Conservation (phyloP, 2,329 filamentous ascomycete genomes). For the Ceratocystis destructans region DNA sequence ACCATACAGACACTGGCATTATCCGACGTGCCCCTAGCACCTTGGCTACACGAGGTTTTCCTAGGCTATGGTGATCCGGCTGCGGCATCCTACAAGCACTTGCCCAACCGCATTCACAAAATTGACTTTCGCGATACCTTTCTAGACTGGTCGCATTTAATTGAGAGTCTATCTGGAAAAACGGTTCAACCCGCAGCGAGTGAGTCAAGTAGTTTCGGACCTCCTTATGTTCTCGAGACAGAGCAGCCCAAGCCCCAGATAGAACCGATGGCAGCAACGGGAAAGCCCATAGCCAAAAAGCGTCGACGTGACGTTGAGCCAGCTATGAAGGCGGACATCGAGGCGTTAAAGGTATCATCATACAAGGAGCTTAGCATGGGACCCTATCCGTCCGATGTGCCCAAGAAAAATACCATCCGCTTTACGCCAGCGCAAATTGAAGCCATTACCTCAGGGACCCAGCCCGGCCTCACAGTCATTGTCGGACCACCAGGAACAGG, state of each 20-base stretch:
- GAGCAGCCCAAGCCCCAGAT: slow-evolving; percentile 31
- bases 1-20: slow-evolving; percentile 78
- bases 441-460: slow-evolving; percentile 83
- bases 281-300: slow-evolving; percentile 63
- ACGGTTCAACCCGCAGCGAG: slow-evolving; percentile 66
- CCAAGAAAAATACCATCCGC: slow-evolving; percentile 66
- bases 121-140: slow-evolving; percentile 93
- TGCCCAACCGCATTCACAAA: slow-evolving; percentile 62
- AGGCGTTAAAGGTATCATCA: slow-evolving; percentile 68
- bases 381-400: slow-evolving; percentile 73
- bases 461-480: slow-evolving; percentile 85
- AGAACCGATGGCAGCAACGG: slow-evolving; percentile 33
- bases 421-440: slow-evolving; percentile 88
- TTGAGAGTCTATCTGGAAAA: slow-evolving; percentile 79
- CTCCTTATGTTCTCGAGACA: slow-evolving; percentile 74
- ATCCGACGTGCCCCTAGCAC: slow-evolving; percentile 71
- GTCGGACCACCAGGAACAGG: slow-evolving; percentile 93
- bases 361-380: slow-evolving; percentile 82
- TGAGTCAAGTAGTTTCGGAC: slow-evolving; percentile 59
- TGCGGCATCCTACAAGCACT: slow-evolving; percentile 69
- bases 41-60: slow-evolving; percentile 94
- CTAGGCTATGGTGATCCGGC: slow-evolving; percentile 92
- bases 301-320: slow-evolving; percentile 66
- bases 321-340: slow-evolving; percentile 45
- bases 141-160: slow-evolving; percentile 84